Evolutionary conservation across 306 rosid species (phyloP).

Genomic region (Macrotyloma uniflorum): DNA sequence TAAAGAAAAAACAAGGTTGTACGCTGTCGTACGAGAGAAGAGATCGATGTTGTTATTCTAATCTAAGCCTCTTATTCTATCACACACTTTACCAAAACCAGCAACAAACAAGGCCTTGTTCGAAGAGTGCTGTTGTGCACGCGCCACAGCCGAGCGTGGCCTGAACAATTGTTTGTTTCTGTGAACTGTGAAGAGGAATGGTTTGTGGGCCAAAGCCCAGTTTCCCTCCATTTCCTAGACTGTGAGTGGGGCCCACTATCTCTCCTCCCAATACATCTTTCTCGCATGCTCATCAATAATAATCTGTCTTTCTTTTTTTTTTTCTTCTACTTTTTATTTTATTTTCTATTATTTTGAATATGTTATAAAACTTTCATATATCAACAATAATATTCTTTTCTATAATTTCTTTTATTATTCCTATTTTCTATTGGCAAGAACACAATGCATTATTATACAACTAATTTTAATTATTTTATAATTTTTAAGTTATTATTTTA

Average conservation of each 20-base stretch:
- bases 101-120: conserved; percentile 8
- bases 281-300: conserved; percentile 37
- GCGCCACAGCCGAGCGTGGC: conserved; percentile 28
- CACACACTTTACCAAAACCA: not conserved
- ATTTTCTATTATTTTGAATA: no score
- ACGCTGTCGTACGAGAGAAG: not conserved
- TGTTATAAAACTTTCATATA: no score
- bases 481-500: no score
- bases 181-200: not conserved
- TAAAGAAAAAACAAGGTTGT: conserved; percentile 26
- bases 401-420: no score
- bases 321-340: not conserved
- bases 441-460: no score
- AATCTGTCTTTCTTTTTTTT: not conserved
- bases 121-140: conserved; percentile 17
- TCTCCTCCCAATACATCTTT: conserved; percentile 1
- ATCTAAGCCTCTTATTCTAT: not conserved
- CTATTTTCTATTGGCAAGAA: no score
- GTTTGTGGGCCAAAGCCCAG: conserved; percentile 37
- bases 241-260: conserved; percentile 18
- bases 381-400: no score
- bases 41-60: conserved; percentile 4
- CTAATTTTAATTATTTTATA: no score
- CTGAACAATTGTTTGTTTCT: not conserved
- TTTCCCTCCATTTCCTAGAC: conserved; percentile 46